Evolutionary conservation across 2,329 filamentous ascomycete species (phyloP), one percentile per base, ranked within the genome.

Genomic region (Lachnellula cervina): DNA sequence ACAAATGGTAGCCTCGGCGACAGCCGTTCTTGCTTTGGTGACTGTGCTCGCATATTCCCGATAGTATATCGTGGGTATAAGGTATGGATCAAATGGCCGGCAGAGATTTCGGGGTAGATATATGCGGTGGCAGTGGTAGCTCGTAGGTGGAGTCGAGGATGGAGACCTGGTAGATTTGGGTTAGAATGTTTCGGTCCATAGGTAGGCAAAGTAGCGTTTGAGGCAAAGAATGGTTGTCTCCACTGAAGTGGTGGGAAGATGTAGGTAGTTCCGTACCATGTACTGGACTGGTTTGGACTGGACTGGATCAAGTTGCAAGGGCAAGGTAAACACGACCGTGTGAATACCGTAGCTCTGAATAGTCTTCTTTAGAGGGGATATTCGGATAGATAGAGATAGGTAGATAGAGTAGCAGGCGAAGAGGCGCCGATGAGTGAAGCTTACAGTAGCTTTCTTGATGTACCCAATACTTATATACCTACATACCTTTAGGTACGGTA

Each of bases 31-130:
- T 59, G 59, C 49, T 59, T 49, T 53, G 37, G 56, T 38, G 45
- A 51, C 34, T 55, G 51, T 49, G 60, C 52, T 63, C 51, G 60
- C 65, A 67, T 67, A 55, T 65, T 67, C 65, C 62, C 64, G 62
- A 57, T 48, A 49, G 37, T 23, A 52, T 54, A 58, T 54, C 54
- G 49, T 50, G 54, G 51, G 46, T 32, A 32, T 32, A 32, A 32
- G 51, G 44, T 59, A 49, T 40, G 19, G 51, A 47, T 58, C 58
- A 60, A 57, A 59, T 49, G 51, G 44, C 44, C 49, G 49, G 47
- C 44, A 60, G 57, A 61, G 53, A 42, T 51, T 49, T 55, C 52
- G 51, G 47, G 13, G 25, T 19, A 50, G 32, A 55, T 38, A 55
- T 38, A 49, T 48, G 47, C 46, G 46, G 52, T 37, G 47, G 52